Evolutionary conservation across 768 basidiomycete genomes (phyloP).

Genomic region (Leccinum olivaceopallidum): DNA sequence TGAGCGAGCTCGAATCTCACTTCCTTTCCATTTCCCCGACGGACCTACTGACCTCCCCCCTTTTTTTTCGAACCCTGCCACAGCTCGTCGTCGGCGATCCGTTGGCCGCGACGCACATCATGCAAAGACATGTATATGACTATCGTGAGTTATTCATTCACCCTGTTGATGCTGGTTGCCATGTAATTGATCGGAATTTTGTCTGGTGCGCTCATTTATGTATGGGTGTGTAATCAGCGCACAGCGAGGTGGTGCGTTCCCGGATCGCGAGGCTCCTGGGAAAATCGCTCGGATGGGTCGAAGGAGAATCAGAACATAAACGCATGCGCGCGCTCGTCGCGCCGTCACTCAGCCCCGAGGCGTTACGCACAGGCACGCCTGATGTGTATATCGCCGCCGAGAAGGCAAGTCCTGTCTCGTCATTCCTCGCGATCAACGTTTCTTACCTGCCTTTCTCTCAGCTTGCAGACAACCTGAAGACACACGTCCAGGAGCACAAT

Average conservation of each 20-base stretch:
- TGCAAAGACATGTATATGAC: slow-evolving; percentile 12
- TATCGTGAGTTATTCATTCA: slow-evolving; percentile 4
- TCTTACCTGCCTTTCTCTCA: neutral
- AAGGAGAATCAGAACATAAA: slow-evolving; percentile 10
- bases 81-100: slow-evolving; percentile 9
- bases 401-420: neutral
- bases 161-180: neutral
- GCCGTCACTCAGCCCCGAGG: neutral
- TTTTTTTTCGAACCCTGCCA: neutral
- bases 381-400: slow-evolving; percentile 10
- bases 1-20: neutral
- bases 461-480: slow-evolving; percentile 9
- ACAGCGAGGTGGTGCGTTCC: slow-evolving; percentile 3
- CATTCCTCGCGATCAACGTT: neutral
- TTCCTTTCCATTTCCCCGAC: neutral
- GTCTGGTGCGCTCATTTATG: neutral
- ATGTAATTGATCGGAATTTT: neutral
- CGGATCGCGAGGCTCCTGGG: slow-evolving; percentile 7
- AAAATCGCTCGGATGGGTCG: slow-evolving; percentile 7
- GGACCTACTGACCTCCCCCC: neutral
- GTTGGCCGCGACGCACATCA: slow-evolving; percentile 6
- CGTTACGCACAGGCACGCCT: slow-evolving; percentile 4
- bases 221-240: neutral
- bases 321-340: slow-evolving; percentile 11
- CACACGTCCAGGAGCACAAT: slow-evolving; percentile 1